Evolutionary conservation across 2,329 filamentous ascomycete species (phyloP), one percentile per base, ranked within the genome.

Genomic region (Zymoseptoria ardabiliae): DNA sequence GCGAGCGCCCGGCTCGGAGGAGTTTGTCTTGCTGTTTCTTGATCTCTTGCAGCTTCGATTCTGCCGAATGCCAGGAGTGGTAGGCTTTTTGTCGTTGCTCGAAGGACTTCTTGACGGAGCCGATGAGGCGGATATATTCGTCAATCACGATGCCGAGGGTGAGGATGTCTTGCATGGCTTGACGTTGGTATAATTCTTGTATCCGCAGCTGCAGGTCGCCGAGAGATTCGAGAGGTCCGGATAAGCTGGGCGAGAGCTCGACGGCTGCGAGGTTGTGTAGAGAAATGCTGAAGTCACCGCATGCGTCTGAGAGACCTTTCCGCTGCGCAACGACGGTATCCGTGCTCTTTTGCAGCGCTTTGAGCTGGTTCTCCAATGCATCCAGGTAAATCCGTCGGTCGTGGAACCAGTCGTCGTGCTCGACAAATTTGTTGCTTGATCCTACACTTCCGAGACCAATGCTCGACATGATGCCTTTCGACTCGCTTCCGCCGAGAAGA

Each of bases 371-470:
- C 71, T 97, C 92, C 45, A 97, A 82, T 4, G 92, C 92, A 73
- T 99, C 94, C 10, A 99, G 83, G 71, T 99, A 99, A 58, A 97
- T 85, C 69, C 88, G 90, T 62, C 94, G 91, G 67, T 99, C 94
- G 69, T 99, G 93, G 77, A 99, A 99, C 94, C 93, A 99, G 77
- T 99, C 94, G 73, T 99, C 94, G 72, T 97, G 94, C 76, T 99
- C 94, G 48, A 99, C 86, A 76, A 99, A 99, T 75, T 99, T 99
- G 61, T 81, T 81, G 35, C 76, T 77, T 68, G 82, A 86, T 28
- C 92, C 89, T 23, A 93, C 85, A 63, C 82, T 89, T 63, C 82
- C 89, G 63, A 94, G 82, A 21, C 91, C 90, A 28, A 66, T 90
- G 69, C 91, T 90, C 28, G 63, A 65, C 68, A 97, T 85, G 79